Percentiles rank a stretch among this genome's conserved stretches.
Evolutionary conservation across 495 filamentous ascomycete genomes (phyloP).

Genomic region (Baudoinia panamericana): DNA sequence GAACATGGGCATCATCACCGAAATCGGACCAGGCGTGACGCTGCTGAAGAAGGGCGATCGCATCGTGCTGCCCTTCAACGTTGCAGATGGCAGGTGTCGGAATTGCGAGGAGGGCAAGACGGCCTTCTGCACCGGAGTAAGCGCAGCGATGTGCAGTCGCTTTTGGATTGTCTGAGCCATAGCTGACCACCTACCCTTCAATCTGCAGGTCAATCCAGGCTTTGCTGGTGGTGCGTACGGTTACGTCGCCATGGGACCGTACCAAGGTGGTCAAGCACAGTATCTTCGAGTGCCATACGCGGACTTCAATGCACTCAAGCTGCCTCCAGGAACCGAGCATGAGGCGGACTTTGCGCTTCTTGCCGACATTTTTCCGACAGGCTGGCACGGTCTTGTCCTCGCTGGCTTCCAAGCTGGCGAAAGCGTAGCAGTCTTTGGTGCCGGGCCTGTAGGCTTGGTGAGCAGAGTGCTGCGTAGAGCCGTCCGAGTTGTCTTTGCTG

Average conservation of each 20-base stretch:
- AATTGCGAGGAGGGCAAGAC: conserved; percentile 50
- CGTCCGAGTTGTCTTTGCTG: neutral
- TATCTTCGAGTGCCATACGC: conserved; percentile 45
- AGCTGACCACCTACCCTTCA: no score
- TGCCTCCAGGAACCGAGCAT: conserved; percentile 27
- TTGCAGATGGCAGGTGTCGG: conserved; percentile 43
- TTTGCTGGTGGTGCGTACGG: conserved; percentile 49
- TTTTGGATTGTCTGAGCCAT: no score
- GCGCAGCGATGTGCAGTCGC: no score
- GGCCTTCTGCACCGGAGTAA: no score
- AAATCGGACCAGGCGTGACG: conserved; percentile 38
- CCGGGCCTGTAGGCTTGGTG: conserved; percentile 42
- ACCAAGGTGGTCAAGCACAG: conserved; percentile 36
- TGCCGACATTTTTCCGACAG: conserved; percentile 47
- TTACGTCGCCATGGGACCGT: conserved; percentile 49
- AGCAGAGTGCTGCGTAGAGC: conserved; percentile 41
- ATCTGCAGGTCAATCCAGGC: conserved; percentile 42
- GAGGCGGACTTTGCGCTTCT: conserved; percentile 29
- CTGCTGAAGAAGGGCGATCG: conserved; percentile 39
- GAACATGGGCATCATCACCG: conserved; percentile 26
- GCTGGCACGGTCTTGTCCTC: conserved; percentile 45
- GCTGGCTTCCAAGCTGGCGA: conserved; percentile 44
- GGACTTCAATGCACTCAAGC: conserved; percentile 43
- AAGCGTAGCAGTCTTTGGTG: conserved; percentile 39
- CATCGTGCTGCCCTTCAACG: conserved; percentile 48